These are phyloP conservation scores for Anaeramoeba ignava DNA, from an alignment of 78 protist species.

Conservation along the genomic window DNA sequence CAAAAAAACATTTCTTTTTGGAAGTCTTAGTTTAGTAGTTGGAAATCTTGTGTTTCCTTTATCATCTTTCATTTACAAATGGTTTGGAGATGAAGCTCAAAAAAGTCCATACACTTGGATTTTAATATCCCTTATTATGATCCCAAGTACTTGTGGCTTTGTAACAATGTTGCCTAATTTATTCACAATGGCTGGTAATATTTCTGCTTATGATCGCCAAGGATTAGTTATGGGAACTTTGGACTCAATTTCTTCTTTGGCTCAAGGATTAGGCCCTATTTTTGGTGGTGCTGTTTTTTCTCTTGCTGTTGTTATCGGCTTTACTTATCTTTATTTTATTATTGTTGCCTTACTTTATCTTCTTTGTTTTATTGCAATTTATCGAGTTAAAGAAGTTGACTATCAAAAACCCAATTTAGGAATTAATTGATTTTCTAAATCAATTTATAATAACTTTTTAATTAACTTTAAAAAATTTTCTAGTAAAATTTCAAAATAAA, in stretches of 20 bases:
- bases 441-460: too few relatives aligned
- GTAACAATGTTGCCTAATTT: background rate
- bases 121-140: background rate
- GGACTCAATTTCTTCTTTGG: background rate
- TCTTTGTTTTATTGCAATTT: too few relatives aligned
- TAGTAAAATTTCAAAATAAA: too few relatives aligned
- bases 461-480: too few relatives aligned
- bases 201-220: background rate
- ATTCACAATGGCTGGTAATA: background rate
- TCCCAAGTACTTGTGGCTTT: background rate
- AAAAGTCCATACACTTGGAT: background rate
- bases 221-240: background rate
- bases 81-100: background rate
- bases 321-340: too few relatives aligned
- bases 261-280: background rate
- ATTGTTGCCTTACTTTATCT: too few relatives aligned
- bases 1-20: background rate
- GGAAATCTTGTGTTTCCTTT: background rate
- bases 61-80: background rate
- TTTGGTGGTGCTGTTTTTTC: background rate
- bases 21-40: background rate
- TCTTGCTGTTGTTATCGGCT: too few relatives aligned
- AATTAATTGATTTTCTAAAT: too few relatives aligned
- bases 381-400: too few relatives aligned
- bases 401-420: too few relatives aligned